Percentiles rank a stretch among this genome's conserved stretches.
phyloP scores from a whole-genome alignment of 169 alveolate species.

The Ichthyophthirius multifiliis region DNA sequence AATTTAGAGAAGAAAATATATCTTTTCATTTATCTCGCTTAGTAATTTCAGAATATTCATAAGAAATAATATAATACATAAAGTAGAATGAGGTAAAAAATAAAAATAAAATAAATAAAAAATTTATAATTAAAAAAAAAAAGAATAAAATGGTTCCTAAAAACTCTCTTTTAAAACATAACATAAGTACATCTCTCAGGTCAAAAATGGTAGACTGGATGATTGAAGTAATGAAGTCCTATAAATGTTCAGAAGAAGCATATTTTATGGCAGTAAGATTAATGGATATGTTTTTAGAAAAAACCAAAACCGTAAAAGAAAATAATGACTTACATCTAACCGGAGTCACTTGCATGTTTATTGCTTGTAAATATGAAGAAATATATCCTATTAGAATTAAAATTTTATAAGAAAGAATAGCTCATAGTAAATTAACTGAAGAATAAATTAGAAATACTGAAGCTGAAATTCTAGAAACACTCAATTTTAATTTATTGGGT shows the following conservation, averaged over 20 bases:
- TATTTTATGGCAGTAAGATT: slow-evolving; percentile 73
- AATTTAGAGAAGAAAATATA: no score
- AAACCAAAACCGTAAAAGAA: neutral
- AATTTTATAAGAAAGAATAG: slow-evolving; percentile 67
- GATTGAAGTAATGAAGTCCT: slow-evolving; percentile 82
- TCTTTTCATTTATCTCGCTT: no score
- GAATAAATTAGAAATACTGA: slow-evolving; percentile 59
- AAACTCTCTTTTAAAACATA: slow-evolving; percentile 51
- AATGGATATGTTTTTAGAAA: slow-evolving; percentile 76
- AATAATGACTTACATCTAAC: neutral
- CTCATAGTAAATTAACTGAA: slow-evolving; percentile 66
- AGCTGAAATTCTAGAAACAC: slow-evolving; percentile 54
- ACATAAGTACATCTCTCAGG: slow-evolving; percentile 65
- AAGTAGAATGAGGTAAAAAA: no score
- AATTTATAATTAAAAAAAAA: neutral
- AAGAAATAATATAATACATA: no score
- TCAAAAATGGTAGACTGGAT: slow-evolving; percentile 89
- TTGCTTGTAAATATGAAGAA: slow-evolving; percentile 85
- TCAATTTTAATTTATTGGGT: slow-evolving; percentile 48
- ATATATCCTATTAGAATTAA: slow-evolving; percentile 69
- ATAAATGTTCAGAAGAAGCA: slow-evolving; percentile 67
- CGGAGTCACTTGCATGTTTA: slow-evolving; percentile 36
- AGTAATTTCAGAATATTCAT: no score
- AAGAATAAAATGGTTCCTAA: slow-evolving; percentile 3
- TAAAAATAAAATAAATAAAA: no score